phyloP scores from a whole-genome alignment of 257 asterid genomes.

The Jasminum sambac region DNA sequence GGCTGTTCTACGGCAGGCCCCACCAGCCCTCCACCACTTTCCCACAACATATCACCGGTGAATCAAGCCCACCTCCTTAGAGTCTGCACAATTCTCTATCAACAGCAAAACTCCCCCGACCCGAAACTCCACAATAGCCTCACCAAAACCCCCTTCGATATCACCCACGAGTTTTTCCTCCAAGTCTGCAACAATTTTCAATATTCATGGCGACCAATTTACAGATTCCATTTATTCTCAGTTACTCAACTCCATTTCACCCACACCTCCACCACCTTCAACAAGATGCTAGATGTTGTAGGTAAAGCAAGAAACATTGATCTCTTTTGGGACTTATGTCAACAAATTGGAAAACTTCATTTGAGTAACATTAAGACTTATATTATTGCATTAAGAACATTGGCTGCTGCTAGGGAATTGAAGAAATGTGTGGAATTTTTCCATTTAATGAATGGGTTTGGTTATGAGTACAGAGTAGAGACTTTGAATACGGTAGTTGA shows the following conservation, averaged over 20 bases:
- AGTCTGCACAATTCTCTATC: slow-evolving; percentile 89
- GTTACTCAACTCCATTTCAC: slow-evolving; percentile 48
- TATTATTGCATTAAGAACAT: slow-evolving; percentile 51
- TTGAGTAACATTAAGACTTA: slow-evolving; percentile 68
- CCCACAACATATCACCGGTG: slow-evolving; percentile 35
- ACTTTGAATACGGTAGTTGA: slow-evolving; percentile 59
- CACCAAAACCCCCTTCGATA: slow-evolving; percentile 46
- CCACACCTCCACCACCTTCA: slow-evolving; percentile 72
- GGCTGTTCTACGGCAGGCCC: not conserved
- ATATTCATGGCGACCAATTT: slow-evolving; percentile 80
- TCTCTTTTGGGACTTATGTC: slow-evolving; percentile 73
- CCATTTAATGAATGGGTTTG: slow-evolving; percentile 74
- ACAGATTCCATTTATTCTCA: slow-evolving; percentile 64
- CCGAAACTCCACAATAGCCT: slow-evolving; percentile 60
- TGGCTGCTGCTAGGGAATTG: slow-evolving; percentile 77
- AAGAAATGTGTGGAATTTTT: slow-evolving; percentile 80
- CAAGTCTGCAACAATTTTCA: slow-evolving; percentile 86
- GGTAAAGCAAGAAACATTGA: slow-evolving; percentile 84
- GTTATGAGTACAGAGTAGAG: slow-evolving; percentile 57
- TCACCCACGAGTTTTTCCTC: slow-evolving; percentile 80
- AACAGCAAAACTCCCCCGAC: slow-evolving; percentile 66
- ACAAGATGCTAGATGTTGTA: slow-evolving; percentile 70
- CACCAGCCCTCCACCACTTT: slow-evolving; percentile 23
- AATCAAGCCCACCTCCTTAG: slow-evolving; percentile 66
- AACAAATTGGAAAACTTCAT: slow-evolving; percentile 55